Base-by-base conservation (phyloP, 345 rosid species). In the Syzygium aromaticum region DNA sequence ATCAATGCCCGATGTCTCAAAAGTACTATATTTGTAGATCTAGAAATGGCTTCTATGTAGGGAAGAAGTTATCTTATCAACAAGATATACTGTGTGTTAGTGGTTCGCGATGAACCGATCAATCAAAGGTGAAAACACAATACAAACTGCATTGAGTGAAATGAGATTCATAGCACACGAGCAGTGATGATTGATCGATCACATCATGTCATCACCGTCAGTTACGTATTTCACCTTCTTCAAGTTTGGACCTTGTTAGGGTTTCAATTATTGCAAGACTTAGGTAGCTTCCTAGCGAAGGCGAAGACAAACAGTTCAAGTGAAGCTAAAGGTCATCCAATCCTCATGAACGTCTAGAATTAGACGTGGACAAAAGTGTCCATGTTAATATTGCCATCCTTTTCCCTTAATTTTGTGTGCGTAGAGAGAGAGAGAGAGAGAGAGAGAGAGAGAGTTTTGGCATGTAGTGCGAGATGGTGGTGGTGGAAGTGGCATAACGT, bases 171-270 rank as follows among this genome's bases (percentile, higher is more conserved):
- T 61, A 61, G n/a, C 38, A 61, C 12, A 33, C 4, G 8, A 5
- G n/a, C 9, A 13, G 28, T 61, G 73, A 9, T 17, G 19, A 61
- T 61, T 61, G 73, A 61, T 61, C 12, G 2, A 28, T 61, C 73
- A n/a, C 7, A 6, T 4, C 15, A 61, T 1, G 8, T 13, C 38
- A 61, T 16, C 8, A 14, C 5, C 13, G 28, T n/a, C 1, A 0
- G 0, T n/a, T 12, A 7, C 9, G 11, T n/a, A n/a, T 27, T n/a
- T n/a, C n/a, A 6, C 38, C 2, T 61, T 61, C 19, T 61, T n/a
- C 7, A n/a, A 61, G 3, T 17, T 61, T 3, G 38, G 38, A 61
- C 19, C 73, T 61, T 17, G 30, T 1, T 7, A 8, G 33, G 73
- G 5, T n/a, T 61, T 61, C 73, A 61, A 73, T 38, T 38, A 40